phyloP scores from a whole-genome alignment of 352 stramenopile genomes.

The Proteromonas lacertae region DNA sequence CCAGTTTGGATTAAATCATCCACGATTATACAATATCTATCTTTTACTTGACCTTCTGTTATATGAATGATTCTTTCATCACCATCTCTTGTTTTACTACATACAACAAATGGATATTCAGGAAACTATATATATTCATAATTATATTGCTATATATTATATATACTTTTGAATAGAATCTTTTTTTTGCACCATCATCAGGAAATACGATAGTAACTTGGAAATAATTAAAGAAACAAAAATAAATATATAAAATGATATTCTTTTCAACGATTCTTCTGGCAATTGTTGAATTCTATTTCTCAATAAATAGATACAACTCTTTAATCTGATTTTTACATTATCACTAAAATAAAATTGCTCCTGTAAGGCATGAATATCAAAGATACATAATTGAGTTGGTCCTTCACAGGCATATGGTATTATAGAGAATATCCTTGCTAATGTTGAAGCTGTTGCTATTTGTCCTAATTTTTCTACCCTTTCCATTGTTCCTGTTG shows the following conservation, averaged over 20 bases:
- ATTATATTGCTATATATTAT: conserved; percentile 13
- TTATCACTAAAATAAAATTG: conserved; percentile 20
- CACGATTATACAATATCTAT: conserved; percentile 25
- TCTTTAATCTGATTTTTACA: conserved; percentile 21
- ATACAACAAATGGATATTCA: conserved; percentile 1
- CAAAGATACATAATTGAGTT: conserved; percentile 26
- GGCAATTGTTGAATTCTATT: too few relatives aligned
- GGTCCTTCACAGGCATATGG: conserved; percentile 21
- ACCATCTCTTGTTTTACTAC: conserved; percentile 12
- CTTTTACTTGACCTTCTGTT: conserved; percentile 19
- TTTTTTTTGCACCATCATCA: conserved; percentile 29
- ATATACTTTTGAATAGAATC: conserved; percentile 25
- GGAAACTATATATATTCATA: neutral
- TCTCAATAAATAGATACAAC: conserved; percentile 21
- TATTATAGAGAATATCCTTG: conserved; percentile 23
- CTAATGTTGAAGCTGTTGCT: conserved; percentile 25
- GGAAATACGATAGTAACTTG: conserved; percentile 23
- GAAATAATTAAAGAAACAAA: neutral
- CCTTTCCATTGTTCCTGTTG: conserved; percentile 29
- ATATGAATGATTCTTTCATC: conserved; percentile 22
- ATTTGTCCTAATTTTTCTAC: conserved; percentile 23
- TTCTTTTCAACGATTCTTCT: too few relatives aligned
- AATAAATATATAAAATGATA: neutral
- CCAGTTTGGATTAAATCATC: conserved; percentile 36
- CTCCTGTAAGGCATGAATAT: conserved; percentile 27